Evolutionary conservation across 2,329 filamentous ascomycete genomes (phyloP).

Genomic region (Metarhizium humberi): DNA sequence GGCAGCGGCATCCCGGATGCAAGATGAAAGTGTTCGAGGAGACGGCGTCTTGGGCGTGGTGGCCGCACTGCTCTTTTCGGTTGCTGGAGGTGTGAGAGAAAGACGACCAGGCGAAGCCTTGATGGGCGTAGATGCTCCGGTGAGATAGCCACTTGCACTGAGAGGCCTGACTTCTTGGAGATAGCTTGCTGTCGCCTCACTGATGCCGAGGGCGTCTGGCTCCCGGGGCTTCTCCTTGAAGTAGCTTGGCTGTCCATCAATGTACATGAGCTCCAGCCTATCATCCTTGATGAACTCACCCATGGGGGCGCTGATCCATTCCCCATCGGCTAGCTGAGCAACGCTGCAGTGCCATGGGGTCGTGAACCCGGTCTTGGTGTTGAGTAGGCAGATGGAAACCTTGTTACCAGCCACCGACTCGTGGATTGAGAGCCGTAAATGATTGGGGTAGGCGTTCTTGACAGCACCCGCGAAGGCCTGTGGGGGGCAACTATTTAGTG

Average conservation of each 20-base stretch:
- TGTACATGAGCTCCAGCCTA: conserved; percentile 13
- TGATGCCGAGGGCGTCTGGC: background rate
- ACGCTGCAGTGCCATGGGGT: conserved; percentile 24
- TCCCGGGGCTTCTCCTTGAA: conserved; percentile 2
- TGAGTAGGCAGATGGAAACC: conserved; percentile 18
- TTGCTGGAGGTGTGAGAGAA: background rate
- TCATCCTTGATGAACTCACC: conserved; percentile 15
- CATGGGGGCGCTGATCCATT: conserved; percentile 13
- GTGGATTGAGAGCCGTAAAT: conserved; percentile 20
- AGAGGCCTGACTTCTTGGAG: conserved; percentile 1
- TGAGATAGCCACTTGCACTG: conserved; percentile 1
- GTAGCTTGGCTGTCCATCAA: conserved; percentile 12
- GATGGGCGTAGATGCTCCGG: background rate
- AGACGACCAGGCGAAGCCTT: background rate
- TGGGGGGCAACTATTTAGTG: background rate
- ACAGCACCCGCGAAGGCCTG: conserved; percentile 22
- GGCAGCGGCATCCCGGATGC: background rate
- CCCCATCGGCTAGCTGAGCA: conserved; percentile 10
- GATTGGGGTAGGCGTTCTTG: conserved; percentile 14
- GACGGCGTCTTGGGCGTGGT: background rate
- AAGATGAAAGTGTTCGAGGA: background rate
- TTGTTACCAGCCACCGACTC: conserved; percentile 17
- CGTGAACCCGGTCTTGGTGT: conserved; percentile 20
- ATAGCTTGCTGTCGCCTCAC: background rate
- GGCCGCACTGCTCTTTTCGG: background rate